These are phyloP conservation scores for Fagopyrum esculentum DNA, from an alignment of 148 eudicot genomes.

Conservation along the genomic window DNA sequence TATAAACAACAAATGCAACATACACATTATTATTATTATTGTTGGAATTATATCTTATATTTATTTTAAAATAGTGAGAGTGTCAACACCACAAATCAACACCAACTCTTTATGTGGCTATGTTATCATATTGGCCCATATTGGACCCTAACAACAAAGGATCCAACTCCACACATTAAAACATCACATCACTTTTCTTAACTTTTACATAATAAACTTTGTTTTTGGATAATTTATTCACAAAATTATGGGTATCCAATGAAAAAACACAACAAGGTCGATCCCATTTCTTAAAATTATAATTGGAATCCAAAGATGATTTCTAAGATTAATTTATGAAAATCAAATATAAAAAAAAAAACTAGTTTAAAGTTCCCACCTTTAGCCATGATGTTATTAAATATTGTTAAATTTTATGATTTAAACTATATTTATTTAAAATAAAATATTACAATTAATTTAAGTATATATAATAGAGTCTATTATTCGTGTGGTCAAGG, in stretches of 20 bases:
- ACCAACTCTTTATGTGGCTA: not conserved
- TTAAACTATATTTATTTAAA: too few relatives aligned
- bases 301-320: too few relatives aligned
- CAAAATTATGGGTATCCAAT: not conserved
- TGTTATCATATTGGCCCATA: not conserved
- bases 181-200: not conserved
- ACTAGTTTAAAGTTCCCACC: too few relatives aligned
- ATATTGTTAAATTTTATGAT: too few relatives aligned
- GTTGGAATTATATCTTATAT: not conserved
- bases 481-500: too few relatives aligned
- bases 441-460: too few relatives aligned
- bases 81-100: not conserved
- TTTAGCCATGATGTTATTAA: too few relatives aligned
- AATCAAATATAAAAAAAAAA: too few relatives aligned
- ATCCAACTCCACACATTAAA: not conserved
- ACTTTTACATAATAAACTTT: not conserved
- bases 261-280: not conserved
- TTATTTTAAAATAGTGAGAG: not conserved
- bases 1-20: conserved; percentile 6
- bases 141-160: not conserved
- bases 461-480: too few relatives aligned
- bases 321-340: too few relatives aligned
- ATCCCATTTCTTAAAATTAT: too few relatives aligned
- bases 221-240: not conserved
- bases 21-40: not conserved